Percentiles rank a stretch among this genome's conserved stretches.
These are phyloP conservation scores for Onygena corvina DNA, from an alignment of 2,329 filamentous ascomycete genomes.

Conservation along the genomic window DNA sequence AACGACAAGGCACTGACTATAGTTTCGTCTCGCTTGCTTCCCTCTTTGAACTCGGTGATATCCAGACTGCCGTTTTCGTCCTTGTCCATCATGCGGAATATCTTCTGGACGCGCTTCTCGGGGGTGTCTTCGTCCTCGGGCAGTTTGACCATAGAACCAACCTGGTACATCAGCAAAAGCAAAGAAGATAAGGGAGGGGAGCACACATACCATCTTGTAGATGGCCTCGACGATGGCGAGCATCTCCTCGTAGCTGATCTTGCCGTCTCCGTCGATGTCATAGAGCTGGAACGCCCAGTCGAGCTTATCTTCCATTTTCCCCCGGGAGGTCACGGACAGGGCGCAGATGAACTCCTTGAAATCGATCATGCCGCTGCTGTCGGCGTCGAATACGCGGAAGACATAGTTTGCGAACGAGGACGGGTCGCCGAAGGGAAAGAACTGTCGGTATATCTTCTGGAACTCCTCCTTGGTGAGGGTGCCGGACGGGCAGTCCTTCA, in stretches of 20 bases:
- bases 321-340: constrained; percentile 86
- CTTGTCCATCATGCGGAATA: constrained; percentile 99
- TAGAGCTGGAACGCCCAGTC: constrained; percentile 99
- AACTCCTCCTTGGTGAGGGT: constrained; percentile 98
- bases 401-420: constrained; percentile 97
- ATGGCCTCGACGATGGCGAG: constrained; percentile 96
- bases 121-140: constrained; percentile 98
- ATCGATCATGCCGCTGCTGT: constrained; percentile 94
- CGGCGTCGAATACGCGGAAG: constrained; percentile 96
- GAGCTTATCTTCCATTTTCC: constrained; percentile 98
- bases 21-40: constrained; percentile 95
- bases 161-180: constrained; percentile 40
- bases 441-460: constrained; percentile 98
- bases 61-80: constrained; percentile 96
- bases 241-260: constrained; percentile 99
- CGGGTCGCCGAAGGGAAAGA: constrained; percentile 97
- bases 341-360: constrained; percentile 99
- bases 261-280: constrained; percentile 96
- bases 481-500: constrained; percentile 95
- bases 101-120: constrained; percentile 95
- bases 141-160: constrained; percentile 97
- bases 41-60: constrained; percentile 98
- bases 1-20: constrained; percentile 94
- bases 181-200: not conserved
- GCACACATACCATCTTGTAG: constrained; percentile 80